Evolutionary conservation across 108 stramenopile species (phyloP).

Genomic region (Cylindrotheca closterium): DNA sequence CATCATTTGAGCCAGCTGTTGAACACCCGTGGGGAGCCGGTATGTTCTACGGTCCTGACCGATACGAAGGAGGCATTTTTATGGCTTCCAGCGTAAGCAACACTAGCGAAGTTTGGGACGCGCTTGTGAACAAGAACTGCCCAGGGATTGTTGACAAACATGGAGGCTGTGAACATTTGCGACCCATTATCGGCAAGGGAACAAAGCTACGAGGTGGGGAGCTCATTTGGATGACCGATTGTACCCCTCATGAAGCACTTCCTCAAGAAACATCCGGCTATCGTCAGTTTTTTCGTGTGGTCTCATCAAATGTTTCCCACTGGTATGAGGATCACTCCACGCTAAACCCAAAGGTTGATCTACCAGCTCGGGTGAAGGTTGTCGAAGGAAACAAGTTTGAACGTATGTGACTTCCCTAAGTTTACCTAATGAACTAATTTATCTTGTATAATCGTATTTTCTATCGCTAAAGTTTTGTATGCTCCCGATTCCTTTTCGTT

Average conservation of each 20-base stretch:
- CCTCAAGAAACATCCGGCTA: not conserved
- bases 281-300: not conserved
- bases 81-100: not conserved
- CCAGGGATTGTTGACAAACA: not conserved
- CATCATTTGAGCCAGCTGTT: not conserved
- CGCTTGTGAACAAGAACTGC: not conserved
- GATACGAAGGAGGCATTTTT: not conserved
- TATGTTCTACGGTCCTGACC: not conserved
- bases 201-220: not conserved
- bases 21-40: not conserved
- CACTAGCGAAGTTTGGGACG: not conserved
- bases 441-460: not conserved
- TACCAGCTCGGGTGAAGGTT: not conserved
- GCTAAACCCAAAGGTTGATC: not conserved
- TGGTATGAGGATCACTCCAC: not conserved
- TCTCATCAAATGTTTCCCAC: not conserved
- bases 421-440: no score
- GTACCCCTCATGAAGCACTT: not conserved
- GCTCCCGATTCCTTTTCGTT: not conserved
- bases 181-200: not conserved
- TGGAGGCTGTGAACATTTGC: not conserved
- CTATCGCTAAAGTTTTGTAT: not conserved
- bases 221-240: not conserved
- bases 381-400: not conserved
- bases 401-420: no score